Evolutionary conservation across 305 asterid genomes (phyloP).

Genomic region (Fraxinus sp.): DNA sequence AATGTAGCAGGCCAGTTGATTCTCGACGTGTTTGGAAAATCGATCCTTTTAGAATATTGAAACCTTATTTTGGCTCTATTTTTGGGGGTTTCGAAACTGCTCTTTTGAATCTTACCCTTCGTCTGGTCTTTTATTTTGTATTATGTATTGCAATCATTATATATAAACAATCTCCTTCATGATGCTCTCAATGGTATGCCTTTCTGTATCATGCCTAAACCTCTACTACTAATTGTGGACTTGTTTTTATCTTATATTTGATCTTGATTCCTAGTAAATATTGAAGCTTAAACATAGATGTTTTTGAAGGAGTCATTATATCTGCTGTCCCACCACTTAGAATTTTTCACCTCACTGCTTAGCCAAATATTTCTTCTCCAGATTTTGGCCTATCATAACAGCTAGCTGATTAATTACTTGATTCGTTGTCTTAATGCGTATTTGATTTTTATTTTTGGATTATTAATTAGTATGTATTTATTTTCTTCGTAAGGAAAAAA

Average conservation of each 20-base stretch:
- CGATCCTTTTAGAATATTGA: background rate
- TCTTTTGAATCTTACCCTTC: background rate
- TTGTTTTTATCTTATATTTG: too few species aligned
- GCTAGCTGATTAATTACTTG: too few species aligned
- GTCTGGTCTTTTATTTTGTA: background rate
- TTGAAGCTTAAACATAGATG: background rate
- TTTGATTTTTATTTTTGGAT: too few species aligned
- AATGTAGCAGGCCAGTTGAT: background rate
- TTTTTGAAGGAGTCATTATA: background rate
- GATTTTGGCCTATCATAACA: too few species aligned
- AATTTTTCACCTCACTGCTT: background rate
- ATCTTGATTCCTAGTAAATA: background rate
- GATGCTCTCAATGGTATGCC: background rate
- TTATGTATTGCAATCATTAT: background rate
- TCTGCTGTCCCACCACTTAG: background rate
- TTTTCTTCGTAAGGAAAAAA: too few species aligned
- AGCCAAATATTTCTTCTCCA: background rate
- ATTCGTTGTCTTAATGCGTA: too few species aligned
- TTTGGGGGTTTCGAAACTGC: conserved; percentile 6
- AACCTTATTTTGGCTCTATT: background rate
- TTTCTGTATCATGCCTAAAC: background rate
- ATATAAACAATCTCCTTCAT: background rate
- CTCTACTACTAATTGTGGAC: background rate
- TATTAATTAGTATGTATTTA: too few species aligned
- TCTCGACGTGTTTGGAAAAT: background rate